Evolutionary conservation across 192 early-diverging fungal species (phyloP).

Genomic region (Paraglomus brasilianum): DNA sequence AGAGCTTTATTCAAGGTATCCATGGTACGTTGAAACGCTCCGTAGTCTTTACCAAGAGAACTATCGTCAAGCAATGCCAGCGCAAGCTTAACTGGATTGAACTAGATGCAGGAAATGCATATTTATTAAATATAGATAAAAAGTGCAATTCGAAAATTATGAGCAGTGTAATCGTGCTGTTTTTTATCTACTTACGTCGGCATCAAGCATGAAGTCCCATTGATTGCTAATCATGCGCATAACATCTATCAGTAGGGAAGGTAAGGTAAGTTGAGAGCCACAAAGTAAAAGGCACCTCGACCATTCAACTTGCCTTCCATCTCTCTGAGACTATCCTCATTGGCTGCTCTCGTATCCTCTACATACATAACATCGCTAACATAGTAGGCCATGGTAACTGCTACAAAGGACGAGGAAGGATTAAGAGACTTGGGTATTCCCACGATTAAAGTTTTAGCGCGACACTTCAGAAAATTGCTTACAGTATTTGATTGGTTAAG

Average conservation of each 20-base stretch:
- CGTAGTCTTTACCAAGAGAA: constrained; percentile 65
- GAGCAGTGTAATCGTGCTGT: not conserved
- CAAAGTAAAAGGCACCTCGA: not conserved
- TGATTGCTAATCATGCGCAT: constrained; percentile 38
- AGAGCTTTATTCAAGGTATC: constrained; percentile 64
- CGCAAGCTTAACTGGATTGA: constrained; percentile 73
- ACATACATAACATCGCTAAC: not conserved
- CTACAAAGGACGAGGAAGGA: not conserved
- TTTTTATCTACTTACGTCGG: constrained; percentile 44
- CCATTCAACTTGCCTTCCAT: constrained; percentile 16
- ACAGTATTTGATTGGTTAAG: too few species aligned
- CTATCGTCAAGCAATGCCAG: constrained; percentile 74
- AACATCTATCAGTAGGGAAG: constrained; percentile 7
- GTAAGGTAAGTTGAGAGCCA: not conserved
- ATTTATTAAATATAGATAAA: too few species aligned
- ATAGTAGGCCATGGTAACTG: constrained; percentile 2
- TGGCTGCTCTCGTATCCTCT: not conserved
- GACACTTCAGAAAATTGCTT: too few species aligned
- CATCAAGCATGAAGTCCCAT: constrained; percentile 57
- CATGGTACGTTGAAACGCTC: constrained; percentile 60
- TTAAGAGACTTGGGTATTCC: too few species aligned
- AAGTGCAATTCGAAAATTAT: not conserved
- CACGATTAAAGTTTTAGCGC: too few species aligned
- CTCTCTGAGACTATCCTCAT: constrained; percentile 20
- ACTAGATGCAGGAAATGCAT: constrained; percentile 31